Conservation (phyloP, 306 rosid species). For the Mucuna pruriens region DNA sequence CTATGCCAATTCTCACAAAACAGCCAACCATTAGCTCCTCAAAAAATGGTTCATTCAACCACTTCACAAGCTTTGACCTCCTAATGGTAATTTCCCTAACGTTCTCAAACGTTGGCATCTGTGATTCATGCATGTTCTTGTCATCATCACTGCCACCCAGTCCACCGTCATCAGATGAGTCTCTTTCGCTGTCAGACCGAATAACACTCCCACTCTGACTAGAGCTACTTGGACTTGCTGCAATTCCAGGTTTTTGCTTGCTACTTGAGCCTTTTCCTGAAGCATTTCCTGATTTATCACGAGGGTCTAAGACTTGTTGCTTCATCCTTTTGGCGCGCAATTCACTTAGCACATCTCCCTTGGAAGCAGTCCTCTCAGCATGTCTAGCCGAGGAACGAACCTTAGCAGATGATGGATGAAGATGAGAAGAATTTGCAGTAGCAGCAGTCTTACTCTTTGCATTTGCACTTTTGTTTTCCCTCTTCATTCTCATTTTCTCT, state of each 20-base stretch:
- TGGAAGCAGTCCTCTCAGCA: conserved; percentile 57
- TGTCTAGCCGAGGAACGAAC: conserved; percentile 62
- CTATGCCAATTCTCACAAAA: conserved; percentile 70
- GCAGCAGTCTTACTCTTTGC: conserved; percentile 11
- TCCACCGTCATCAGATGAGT: conserved; percentile 47
- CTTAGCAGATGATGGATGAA: conserved; percentile 43
- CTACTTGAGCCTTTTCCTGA: conserved; percentile 37
- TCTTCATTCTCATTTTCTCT: conserved; percentile 51
- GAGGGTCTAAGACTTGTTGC: conserved; percentile 48
- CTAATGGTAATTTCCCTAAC: conserved; percentile 60
- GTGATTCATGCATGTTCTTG: conserved; percentile 38
- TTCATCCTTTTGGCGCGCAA: conserved; percentile 61
- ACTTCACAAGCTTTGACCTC: conserved; percentile 68
- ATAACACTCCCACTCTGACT: conserved; percentile 49
- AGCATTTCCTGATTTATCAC: conserved; percentile 11
- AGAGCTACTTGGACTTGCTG: conserved; percentile 50
- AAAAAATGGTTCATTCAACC: conserved; percentile 72
- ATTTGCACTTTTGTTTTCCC: conserved; percentile 35
- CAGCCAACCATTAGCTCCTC: conserved; percentile 69
- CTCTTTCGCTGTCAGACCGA: conserved; percentile 57
- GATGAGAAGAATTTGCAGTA: conserved; percentile 16
- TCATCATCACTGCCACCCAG: conserved; percentile 56
- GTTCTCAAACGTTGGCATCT: conserved; percentile 56
- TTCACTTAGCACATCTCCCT: conserved; percentile 53
- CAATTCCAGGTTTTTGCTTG: conserved; percentile 25